Percentiles rank a stretch among this genome's conserved stretches.
phyloP scores from a whole-genome alignment of 139 green algal genomes.

The Yamagishiella unicocca region DNA sequence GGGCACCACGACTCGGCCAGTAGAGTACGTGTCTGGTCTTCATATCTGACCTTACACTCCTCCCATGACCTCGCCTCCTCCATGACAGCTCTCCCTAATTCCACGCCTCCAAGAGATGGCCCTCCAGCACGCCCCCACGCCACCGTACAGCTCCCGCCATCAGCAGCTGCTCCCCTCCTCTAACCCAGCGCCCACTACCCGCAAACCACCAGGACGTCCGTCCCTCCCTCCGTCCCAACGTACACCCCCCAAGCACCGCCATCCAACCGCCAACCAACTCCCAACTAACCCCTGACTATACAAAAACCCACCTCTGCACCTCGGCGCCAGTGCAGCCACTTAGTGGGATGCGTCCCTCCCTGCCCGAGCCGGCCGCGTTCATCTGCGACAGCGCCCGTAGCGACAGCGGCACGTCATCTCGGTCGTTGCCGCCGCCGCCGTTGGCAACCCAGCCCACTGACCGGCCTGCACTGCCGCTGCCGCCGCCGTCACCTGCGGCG shows the following conservation, averaged over 20 bases:
- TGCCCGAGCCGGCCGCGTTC: background rate
- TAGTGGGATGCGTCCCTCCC: constrained; percentile 12
- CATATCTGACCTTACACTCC: background rate
- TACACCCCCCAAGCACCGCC: background rate
- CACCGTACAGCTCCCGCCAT: no score
- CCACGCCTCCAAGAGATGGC: no score
- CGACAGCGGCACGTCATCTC: constrained; percentile 11
- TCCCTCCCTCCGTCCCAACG: background rate
- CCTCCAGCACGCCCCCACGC: no score
- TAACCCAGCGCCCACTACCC: no score
- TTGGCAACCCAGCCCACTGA: background rate
- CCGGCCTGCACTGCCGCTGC: background rate
- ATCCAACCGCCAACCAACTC: no score
- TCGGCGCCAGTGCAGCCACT: constrained; percentile 25
- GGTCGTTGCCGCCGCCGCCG: background rate
- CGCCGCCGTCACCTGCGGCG: background rate
- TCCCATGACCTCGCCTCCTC: no score
- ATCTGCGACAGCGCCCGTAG: background rate
- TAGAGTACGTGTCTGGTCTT: background rate
- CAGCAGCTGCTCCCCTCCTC: no score
- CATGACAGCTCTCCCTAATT: no score
- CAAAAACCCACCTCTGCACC: constrained; percentile 13
- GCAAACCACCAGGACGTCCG: background rate
- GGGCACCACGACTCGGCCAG: background rate
- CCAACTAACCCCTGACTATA: background rate